Conservation (phyloP, 2,329 filamentous ascomycete genomes). For the Coleophoma cylindrospora region DNA sequence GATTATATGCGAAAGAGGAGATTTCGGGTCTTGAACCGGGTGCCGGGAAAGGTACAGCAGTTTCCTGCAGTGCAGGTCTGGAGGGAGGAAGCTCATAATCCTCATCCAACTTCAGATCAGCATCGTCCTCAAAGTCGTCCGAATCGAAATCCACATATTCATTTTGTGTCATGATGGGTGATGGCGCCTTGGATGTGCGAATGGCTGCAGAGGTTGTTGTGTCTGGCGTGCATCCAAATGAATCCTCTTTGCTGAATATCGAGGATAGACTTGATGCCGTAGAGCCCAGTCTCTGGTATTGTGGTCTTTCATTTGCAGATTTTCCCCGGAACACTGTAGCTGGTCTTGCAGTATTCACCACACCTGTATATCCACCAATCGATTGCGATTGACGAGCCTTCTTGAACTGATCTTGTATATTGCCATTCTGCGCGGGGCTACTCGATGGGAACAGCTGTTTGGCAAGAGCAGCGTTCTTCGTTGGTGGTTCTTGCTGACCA, state of each 20-base stretch:
- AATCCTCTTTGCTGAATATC: conserved; percentile 35
- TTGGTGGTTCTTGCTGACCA: conserved; percentile 6
- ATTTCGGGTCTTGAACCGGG: conserved; percentile 7
- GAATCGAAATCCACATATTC: conserved; percentile 57
- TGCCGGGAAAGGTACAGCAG: conserved; percentile 37
- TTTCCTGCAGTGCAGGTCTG: conserved; percentile 16
- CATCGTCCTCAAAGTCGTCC: conserved; percentile 84
- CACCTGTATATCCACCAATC: conserved; percentile 31
- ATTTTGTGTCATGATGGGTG: conserved; percentile 15
- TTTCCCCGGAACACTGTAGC: conserved; percentile 11
- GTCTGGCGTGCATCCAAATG: conserved; percentile 40
- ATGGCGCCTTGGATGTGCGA: conserved; percentile 6
- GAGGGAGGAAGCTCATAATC: conserved; percentile 30
- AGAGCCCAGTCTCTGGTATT: conserved; percentile 6
- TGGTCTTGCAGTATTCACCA: conserved; percentile 7
- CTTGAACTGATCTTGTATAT: conserved; percentile 46
- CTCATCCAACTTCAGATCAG: conserved; percentile 66
- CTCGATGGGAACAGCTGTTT: conserved; percentile 55
- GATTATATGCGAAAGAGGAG: conserved; percentile 8
- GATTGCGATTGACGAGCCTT: conserved; percentile 33
- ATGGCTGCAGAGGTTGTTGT: conserved; percentile 29
- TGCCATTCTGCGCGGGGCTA: conserved; percentile 40
- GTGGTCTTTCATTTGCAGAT: conserved; percentile 17
- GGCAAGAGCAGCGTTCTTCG: conserved; percentile 20
- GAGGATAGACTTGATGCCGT: conserved; percentile 34